Evolutionary conservation across 805 yeast genomes (phyloP).

Genomic region (Lachancea mirantina): DNA sequence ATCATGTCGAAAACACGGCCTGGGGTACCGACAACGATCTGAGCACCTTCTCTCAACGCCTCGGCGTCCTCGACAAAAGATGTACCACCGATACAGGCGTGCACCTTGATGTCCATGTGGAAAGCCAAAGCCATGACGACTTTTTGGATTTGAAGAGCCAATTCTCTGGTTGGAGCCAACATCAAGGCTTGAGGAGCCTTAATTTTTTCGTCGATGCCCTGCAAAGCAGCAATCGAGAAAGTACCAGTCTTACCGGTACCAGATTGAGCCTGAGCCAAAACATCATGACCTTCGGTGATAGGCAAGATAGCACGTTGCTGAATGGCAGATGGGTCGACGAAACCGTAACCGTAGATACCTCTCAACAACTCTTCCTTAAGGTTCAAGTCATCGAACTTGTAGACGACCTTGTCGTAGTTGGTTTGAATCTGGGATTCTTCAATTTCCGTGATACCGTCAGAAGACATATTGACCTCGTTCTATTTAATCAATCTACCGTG

Average conservation of each 20-base stretch:
- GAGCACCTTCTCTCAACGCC: slow-evolving; percentile 79
- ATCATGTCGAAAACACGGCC: slow-evolving; percentile 97
- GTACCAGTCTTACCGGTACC: slow-evolving; percentile 99
- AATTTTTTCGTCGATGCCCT: slow-evolving; percentile 63
- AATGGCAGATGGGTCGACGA: slow-evolving; percentile 94
- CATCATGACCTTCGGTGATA: slow-evolving; percentile 89
- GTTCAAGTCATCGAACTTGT: slow-evolving; percentile 72
- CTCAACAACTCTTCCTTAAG: slow-evolving; percentile 54
- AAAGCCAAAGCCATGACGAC: slow-evolving; percentile 86
- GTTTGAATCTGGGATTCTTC: slow-evolving; percentile 81
- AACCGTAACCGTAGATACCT: slow-evolving; percentile 83
- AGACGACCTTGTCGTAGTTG: slow-evolving; percentile 89
- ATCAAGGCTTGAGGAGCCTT: slow-evolving; percentile 87
- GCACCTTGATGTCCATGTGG: slow-evolving; percentile 84
- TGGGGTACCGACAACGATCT: slow-evolving; percentile 95
- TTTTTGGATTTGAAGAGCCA: slow-evolving; percentile 92
- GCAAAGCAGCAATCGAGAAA: slow-evolving; percentile 76
- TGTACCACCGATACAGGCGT: slow-evolving; percentile 98
- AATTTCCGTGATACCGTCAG: slow-evolving; percentile 72
- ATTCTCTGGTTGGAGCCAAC: slow-evolving; percentile 95
- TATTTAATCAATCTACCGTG: slow-evolving; percentile 4
- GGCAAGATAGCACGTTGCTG: slow-evolving; percentile 97
- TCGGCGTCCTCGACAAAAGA: slow-evolving; percentile 80
- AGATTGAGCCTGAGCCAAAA: slow-evolving; percentile 97
- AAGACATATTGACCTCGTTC: slow-evolving; percentile 25